Base-by-base conservation (phyloP, 139 green algal species). In the Ettlia oleoabundans region DNA sequence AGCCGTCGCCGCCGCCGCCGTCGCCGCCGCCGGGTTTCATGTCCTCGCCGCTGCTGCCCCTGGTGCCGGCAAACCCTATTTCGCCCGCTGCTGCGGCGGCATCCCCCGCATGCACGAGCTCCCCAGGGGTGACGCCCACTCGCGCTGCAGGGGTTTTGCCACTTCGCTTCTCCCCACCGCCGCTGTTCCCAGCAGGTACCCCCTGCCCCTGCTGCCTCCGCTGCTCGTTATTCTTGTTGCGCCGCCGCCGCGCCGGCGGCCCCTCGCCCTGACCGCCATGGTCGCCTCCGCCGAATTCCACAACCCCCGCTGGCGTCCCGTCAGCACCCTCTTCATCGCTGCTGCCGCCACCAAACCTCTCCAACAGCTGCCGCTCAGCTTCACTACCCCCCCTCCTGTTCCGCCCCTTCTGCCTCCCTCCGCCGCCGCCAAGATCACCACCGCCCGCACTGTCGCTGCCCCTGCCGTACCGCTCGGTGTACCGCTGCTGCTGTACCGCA, bases 81-180 rank as follows among this genome's bases (percentile, higher is more conserved):
- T 68, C 52, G 52, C 37, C 22, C 4, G n/a, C 51, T 52, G n/a
- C 40, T 33, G 52, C 52, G 3, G 35, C 52, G 55, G 55, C 55
- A 63, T 30, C 4, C 30, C 43, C 2, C 65, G 76, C 79, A 37
- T 78, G 79, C 15, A 78, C 70, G 32, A 85, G 69, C 70, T 85
- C 80, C 2, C 80, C 80, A 8, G 58, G 80, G 8, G 53, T 52
- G 40, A 85, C 28, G 15, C 30, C 52, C 21, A 37, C n/a, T 0
- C n/a, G n/a, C n/a, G n/a, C n/a, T n/a, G n/a, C n/a, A n/a, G n/a
- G n/a, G n/a, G n/a, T n/a, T n/a, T n/a, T n/a, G n/a, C n/a, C n/a
- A n/a, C n/a, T n/a, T n/a, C n/a, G n/a, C n/a, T n/a, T n/a, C n/a
- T n/a, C n/a, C n/a, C n/a, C n/a, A n/a, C 40, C 9, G 70, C 30